phyloP scores from a whole-genome alignment of 2,329 filamentous ascomycete species.

The Canariomyces notabilis region DNA sequence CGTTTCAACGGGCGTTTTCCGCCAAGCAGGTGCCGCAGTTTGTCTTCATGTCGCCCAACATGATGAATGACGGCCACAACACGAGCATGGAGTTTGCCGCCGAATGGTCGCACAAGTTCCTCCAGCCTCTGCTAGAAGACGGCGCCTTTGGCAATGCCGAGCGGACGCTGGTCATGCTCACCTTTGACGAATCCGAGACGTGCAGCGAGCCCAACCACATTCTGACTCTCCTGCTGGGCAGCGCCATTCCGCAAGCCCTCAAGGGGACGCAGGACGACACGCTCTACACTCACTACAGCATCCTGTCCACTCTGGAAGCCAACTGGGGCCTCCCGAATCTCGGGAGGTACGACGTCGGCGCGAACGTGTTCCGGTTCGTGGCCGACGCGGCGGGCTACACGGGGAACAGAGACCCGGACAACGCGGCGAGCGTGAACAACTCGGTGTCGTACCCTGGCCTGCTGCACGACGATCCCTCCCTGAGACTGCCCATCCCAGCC shows the following conservation, averaged over 20 bases:
- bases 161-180: slow-evolving; percentile 51
- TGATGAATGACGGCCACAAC: slow-evolving; percentile 62
- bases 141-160: slow-evolving; percentile 47
- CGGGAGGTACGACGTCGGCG: slow-evolving; percentile 38
- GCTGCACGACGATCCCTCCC: slow-evolving; percentile 33
- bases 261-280: slow-evolving; percentile 48
- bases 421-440: slow-evolving; percentile 33
- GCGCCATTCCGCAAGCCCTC: slow-evolving; percentile 42
- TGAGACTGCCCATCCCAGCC: slow-evolving; percentile 32
- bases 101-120: slow-evolving; percentile 47
- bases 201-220: slow-evolving; percentile 50
- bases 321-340: slow-evolving; percentile 41
- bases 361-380: slow-evolving; percentile 28
- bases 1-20: slow-evolving; percentile 55
- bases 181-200: slow-evolving; percentile 54
- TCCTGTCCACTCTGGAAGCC: slow-evolving; percentile 37
- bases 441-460: slow-evolving; percentile 40
- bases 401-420: slow-evolving; percentile 33
- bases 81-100: slow-evolving; percentile 47
- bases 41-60: slow-evolving; percentile 58
- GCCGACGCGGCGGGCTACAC: slow-evolving; percentile 23
- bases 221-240: slow-evolving; percentile 50
- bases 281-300: slow-evolving; percentile 43
- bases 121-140: slow-evolving; percentile 48
- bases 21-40: slow-evolving; percentile 58